A percentile compares a stretch with the other conserved stretches of the same genome.
Evolutionary conservation across 805 yeast species (phyloP).

Genomic region (Teunomyces cretensis): DNA sequence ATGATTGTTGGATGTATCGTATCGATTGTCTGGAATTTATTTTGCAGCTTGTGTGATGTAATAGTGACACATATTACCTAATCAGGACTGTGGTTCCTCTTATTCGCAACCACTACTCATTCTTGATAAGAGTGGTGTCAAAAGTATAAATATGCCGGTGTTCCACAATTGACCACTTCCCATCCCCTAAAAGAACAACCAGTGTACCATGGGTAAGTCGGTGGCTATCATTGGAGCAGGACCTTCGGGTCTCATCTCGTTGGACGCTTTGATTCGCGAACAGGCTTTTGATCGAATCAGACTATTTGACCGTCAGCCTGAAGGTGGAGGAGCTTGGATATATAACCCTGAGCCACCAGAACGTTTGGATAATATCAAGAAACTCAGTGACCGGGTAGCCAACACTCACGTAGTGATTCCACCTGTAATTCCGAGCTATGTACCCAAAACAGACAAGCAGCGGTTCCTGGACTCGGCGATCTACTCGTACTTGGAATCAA

Average conservation of each 20-base stretch:
- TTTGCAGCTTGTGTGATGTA: too few species aligned
- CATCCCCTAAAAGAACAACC: neutral
- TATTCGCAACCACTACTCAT: neutral
- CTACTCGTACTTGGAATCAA: conserved; percentile 22
- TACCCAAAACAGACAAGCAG: conserved; percentile 15
- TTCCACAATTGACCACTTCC: neutral
- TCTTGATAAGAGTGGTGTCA: neutral
- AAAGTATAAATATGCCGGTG: neutral
- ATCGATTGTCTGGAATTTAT: too few species aligned
- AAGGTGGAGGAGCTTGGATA: conserved; percentile 23
- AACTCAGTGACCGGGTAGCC: conserved; percentile 11
- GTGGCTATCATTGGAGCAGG: conserved; percentile 27
- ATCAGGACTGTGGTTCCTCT: conserved; percentile 1
- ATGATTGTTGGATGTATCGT: too few species aligned
- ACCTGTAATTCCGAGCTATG: conserved; percentile 14
- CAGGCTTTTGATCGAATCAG: conserved; percentile 13
- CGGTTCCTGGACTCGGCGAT: conserved; percentile 26
- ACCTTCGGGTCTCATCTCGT: conserved; percentile 22
- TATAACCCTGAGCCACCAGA: conserved; percentile 19
- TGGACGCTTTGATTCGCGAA: conserved; percentile 19
- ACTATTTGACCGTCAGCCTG: conserved; percentile 18
- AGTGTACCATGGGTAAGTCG: conserved; percentile 5
- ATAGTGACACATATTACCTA: neutral
- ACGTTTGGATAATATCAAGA: conserved; percentile 13
- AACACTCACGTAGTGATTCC: conserved; percentile 13